Conservation (phyloP, 352 stramenopile genomes). For the Phytopythium sindhum region DNA sequence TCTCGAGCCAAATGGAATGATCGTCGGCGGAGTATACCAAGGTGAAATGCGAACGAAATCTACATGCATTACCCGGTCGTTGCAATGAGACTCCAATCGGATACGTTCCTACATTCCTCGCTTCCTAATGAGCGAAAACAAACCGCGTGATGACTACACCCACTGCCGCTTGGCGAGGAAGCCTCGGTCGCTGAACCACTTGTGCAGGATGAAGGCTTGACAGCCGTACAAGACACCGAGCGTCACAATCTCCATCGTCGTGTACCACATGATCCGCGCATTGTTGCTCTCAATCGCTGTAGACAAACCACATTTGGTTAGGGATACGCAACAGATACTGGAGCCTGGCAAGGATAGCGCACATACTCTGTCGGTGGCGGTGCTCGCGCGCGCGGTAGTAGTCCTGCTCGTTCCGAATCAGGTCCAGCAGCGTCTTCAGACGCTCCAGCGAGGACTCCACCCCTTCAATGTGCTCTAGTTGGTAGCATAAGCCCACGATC, state of each 20-base stretch:
- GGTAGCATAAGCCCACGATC: not conserved
- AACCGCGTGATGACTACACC: constrained; percentile 24
- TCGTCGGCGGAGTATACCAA: not conserved
- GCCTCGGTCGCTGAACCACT: constrained; percentile 81
- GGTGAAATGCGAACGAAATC: not conserved
- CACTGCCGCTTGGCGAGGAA: constrained; percentile 70
- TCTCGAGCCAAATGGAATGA: constrained; percentile 13
- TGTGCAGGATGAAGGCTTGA: constrained; percentile 78
- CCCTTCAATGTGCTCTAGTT: constrained; percentile 63
- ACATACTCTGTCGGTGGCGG: constrained; percentile 72
- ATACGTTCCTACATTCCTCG: not conserved
- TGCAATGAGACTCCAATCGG: not conserved
- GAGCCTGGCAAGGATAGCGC: constrained; percentile 1
- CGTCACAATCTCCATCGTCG: constrained; percentile 57
- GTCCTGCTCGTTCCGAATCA: constrained; percentile 76
- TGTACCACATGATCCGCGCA: constrained; percentile 78
- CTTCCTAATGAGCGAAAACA: not conserved
- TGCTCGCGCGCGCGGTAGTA: constrained; percentile 71
- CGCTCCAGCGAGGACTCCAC: constrained; percentile 59
- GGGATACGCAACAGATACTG: too few relatives aligned
- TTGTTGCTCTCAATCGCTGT: constrained; percentile 76
- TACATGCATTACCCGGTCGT: not conserved
- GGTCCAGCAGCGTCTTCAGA: constrained; percentile 56
- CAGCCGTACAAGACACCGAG: constrained; percentile 67
- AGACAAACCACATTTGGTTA: too few relatives aligned